Conservation (phyloP, 805 yeast species). For the Suhomyces sp. region DNA sequence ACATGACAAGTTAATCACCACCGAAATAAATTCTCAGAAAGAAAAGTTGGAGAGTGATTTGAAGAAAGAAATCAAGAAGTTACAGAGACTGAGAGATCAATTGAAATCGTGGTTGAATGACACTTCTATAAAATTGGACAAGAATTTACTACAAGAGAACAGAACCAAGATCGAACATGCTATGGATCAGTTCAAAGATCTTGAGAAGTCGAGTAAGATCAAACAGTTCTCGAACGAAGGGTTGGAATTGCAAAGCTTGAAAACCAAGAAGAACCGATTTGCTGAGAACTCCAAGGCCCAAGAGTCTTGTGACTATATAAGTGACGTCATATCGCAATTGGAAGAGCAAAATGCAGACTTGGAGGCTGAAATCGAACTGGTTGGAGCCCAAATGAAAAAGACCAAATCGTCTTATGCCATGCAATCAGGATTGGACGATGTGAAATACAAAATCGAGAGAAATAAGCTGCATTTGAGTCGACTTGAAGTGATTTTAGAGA, state of each 20-base stretch:
- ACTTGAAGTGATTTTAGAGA: slow-evolving; percentile 72
- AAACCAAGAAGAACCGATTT: slow-evolving; percentile 30
- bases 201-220: slow-evolving; percentile 89
- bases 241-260: slow-evolving; percentile 57
- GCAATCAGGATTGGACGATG: slow-evolving; percentile 58
- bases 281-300: slow-evolving; percentile 73
- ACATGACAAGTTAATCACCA: slow-evolving; percentile 77
- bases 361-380: slow-evolving; percentile 59
- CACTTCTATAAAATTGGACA: slow-evolving; percentile 79
- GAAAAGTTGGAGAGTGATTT: slow-evolving; percentile 91
- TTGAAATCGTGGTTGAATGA: slow-evolving; percentile 93
- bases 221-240: slow-evolving; percentile 95
- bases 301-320: slow-evolving; percentile 68
- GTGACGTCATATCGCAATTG: slow-evolving; percentile 71
- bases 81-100: slow-evolving; percentile 92
- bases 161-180: slow-evolving; percentile 74
- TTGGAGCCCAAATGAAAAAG: slow-evolving; percentile 36
- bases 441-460: slow-evolving; percentile 62
- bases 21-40: slow-evolving; percentile 84
- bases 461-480: slow-evolving; percentile 76
- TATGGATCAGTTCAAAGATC: slow-evolving; percentile 94
- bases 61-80: slow-evolving; percentile 90
- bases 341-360: slow-evolving; percentile 75
- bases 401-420: slow-evolving; percentile 42
- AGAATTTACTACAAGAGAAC: slow-evolving; percentile 50